Evolutionary conservation across 257 asterid species (phyloP).

Genomic region (Nicotiana undulata): DNA sequence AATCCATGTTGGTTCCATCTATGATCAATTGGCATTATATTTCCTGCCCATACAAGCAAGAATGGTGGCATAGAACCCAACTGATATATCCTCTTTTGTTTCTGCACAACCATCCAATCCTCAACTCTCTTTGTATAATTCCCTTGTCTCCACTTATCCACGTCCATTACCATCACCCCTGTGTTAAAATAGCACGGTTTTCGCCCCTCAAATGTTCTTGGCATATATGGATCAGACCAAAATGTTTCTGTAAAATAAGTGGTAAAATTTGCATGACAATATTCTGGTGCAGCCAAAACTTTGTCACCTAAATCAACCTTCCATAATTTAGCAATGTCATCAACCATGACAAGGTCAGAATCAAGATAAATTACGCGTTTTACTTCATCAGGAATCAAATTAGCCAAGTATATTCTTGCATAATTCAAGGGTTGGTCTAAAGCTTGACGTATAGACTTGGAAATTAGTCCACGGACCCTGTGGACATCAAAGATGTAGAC

Average conservation of each 20-base stretch:
- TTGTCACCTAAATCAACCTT: conserved; percentile 37
- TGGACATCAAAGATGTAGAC: conserved; percentile 32
- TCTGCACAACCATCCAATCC: conserved; percentile 64
- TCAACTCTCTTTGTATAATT: conserved; percentile 35
- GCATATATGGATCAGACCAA: conserved; percentile 32
- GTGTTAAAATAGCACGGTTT: conserved; percentile 60
- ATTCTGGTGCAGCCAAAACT: conserved; percentile 64
- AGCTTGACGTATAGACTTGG: conserved; percentile 62
- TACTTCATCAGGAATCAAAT: conserved; percentile 33
- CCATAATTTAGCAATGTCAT: conserved; percentile 51
- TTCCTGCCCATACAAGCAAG: conserved; percentile 59
- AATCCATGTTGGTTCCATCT: conserved; percentile 78
- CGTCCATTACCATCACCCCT: conserved; percentile 63
- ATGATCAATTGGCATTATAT: conserved; percentile 52
- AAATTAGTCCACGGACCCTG: conserved; percentile 41
- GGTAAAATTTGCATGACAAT: conserved; percentile 65
- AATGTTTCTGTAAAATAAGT: conserved; percentile 40
- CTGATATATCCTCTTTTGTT: conserved; percentile 49
- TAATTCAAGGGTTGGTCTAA: conserved; percentile 66
- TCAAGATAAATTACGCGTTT: conserved; percentile 56
- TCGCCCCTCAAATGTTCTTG: conserved; percentile 30
- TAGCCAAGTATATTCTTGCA: conserved; percentile 50
- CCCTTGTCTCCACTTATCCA: conserved; percentile 56
- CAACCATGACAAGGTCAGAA: conserved; percentile 56
- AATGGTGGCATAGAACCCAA: conserved; percentile 70